Evolutionary conservation across 164 flowering plant genomes (phyloP).

Genomic region (Kingdonia uniflora): DNA sequence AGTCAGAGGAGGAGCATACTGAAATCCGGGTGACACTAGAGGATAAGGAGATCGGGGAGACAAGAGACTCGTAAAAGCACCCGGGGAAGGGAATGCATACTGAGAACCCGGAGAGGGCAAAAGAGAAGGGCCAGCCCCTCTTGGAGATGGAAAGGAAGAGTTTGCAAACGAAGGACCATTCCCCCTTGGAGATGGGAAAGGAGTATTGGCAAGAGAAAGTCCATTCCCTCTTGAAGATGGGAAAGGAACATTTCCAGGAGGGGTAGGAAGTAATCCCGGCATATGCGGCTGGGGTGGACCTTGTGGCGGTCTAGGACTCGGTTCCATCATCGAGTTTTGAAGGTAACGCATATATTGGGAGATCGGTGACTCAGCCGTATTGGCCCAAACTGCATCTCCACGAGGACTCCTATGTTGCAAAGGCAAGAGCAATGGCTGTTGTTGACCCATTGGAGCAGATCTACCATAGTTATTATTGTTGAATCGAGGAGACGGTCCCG

Average conservation of each 20-base stretch:
- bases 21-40: conserved; percentile 65
- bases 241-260: conserved; percentile 23
- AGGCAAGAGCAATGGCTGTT: conserved; percentile 23
- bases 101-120: conserved; percentile 85
- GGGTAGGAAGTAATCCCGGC: conserved; percentile 54
- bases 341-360: conserved; percentile 91
- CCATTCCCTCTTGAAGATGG: conserved; percentile 12
- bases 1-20: conserved; percentile 57
- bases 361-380: conserved; percentile 71
- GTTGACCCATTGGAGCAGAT: conserved; percentile 40
- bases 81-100: conserved; percentile 76
- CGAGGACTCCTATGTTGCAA: conserved; percentile 11
- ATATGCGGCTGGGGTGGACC: conserved; percentile 16
- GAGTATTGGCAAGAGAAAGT: neutral
- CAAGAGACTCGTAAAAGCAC: conserved; percentile 38
- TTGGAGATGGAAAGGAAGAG: neutral
- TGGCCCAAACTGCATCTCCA: conserved; percentile 36
- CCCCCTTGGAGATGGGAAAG: conserved; percentile 36
- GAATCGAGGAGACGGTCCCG: conserved; percentile 13
- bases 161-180: too few species aligned
- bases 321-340: conserved; percentile 50
- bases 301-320: conserved; percentile 27
- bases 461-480: conserved; percentile 22
- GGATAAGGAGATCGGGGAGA: conserved; percentile 90
- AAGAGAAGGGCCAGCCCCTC: conserved; percentile 14